Percentiles rank a stretch among this genome's conserved stretches.
These are phyloP conservation scores for Backusella tarrabulga DNA, from an alignment of 192 early-diverging fungal species.

Conservation along the genomic window DNA sequence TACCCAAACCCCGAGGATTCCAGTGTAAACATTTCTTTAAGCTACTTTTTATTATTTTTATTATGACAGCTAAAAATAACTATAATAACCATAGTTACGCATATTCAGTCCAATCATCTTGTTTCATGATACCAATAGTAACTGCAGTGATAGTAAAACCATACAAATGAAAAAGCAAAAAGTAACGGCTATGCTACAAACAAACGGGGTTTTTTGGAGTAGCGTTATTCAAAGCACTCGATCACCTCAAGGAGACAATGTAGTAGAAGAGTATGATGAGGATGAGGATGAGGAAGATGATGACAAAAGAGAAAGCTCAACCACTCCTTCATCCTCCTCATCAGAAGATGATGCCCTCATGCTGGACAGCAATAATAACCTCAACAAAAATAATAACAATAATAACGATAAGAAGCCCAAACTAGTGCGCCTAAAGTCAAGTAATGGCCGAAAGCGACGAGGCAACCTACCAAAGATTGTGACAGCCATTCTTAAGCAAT, in stretches of 20 bases:
- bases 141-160: background rate
- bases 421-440: background rate
- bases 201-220: conserved; percentile 18
- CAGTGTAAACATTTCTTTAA: background rate
- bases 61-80: conserved; percentile 1
- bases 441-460: conserved; percentile 32
- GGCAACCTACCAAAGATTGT: conserved; percentile 60
- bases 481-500: conserved; percentile 56
- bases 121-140: conserved; percentile 16
- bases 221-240: conserved; percentile 13
- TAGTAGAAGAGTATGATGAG: background rate
- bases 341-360: background rate
- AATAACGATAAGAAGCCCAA: background rate
- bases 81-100: background rate
- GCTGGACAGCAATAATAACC: background rate
- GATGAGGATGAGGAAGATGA: background rate
- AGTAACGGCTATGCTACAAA: conserved; percentile 11
- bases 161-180: conserved; percentile 14
- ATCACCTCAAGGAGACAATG: background rate
- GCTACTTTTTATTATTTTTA: background rate
- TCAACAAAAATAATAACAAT: background rate
- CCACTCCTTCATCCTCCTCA: background rate
- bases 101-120: conserved; percentile 20
- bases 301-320: background rate
- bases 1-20: background rate